Conservation (phyloP, 1,139 yeast genomes). For the Pichia sp. region DNA sequence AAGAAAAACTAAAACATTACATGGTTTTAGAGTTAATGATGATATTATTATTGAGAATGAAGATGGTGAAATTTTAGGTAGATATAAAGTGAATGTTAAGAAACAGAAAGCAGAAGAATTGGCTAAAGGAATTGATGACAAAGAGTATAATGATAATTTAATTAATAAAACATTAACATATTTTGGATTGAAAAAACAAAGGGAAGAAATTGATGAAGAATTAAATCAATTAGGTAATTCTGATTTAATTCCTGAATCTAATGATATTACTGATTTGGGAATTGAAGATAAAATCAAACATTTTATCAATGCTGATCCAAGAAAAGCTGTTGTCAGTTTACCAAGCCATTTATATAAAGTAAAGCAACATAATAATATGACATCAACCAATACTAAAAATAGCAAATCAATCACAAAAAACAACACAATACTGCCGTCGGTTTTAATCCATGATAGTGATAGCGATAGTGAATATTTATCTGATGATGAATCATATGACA, state of each 20-base stretch:
- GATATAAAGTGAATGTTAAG: slow-evolving; percentile 57
- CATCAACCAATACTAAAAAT: not conserved
- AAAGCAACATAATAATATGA: not conserved
- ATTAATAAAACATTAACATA: slow-evolving; percentile 17
- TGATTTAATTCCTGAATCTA: slow-evolving; percentile 21
- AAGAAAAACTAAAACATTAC: slow-evolving; percentile 22
- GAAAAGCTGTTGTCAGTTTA: slow-evolving; percentile 15
- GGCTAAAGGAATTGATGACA: slow-evolving; percentile 6
- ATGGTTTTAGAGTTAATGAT: slow-evolving; percentile 62
- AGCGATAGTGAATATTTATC: slow-evolving; percentile 3
- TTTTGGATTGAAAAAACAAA: slow-evolving; percentile 15
- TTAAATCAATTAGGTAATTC: slow-evolving; percentile 16
- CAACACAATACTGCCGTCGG: not conserved
- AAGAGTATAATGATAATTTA: slow-evolving; percentile 14
- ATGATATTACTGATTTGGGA: slow-evolving; percentile 7
- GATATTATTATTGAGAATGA: slow-evolving; percentile 79
- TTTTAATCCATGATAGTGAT: slow-evolving; percentile 7
- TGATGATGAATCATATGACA: not conserved
- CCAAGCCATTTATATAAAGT: slow-evolving; percentile 5
- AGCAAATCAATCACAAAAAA: not conserved
- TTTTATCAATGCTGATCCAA: slow-evolving; percentile 23
- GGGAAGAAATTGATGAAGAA: slow-evolving; percentile 19
- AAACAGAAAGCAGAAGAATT: slow-evolving; percentile 15
- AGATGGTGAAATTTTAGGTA: slow-evolving; percentile 84
- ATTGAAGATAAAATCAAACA: slow-evolving; percentile 24